Base-by-base conservation (phyloP, 75 land plant genomes). In the Cupressus sempervirens region DNA sequence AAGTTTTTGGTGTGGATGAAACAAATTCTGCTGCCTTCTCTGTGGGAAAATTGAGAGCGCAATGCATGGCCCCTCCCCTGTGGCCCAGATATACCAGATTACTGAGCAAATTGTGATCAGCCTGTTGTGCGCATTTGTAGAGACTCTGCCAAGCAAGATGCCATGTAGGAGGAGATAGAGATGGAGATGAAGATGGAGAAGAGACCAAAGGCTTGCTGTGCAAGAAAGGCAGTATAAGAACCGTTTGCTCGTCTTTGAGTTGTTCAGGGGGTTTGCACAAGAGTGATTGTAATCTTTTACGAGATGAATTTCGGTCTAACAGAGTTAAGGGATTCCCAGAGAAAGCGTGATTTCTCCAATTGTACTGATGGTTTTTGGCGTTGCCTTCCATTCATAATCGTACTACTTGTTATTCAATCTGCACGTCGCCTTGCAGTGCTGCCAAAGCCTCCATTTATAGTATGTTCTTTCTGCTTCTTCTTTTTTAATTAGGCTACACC, bases 81-180 rank as follows among this genome's bases (percentile, higher is more conserved):
- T 87, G 87, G 4, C 97, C 99, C 50, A 97, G 86, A 85, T 95
- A 97, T 32, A 95, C 96, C 85, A 95, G 80, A 26, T 84, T 16
- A 4, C 91, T 91, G 15, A 84, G 62, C 81, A 81, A 85, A 30
- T 79, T 85, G 38, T 53, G 84, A 30, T 46, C 85, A 85, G 85
- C 82, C 0, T 82, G 36, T 41, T 13, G 82, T 88, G 35, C 83
- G 46, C 87, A 88, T 3, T 86, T 86, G 34, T 50, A 75, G 53
- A 92, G 85, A 30, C 88, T 86, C 29, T 91, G 84, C 99, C 99
- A 95, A 1, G 92, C 93, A 82, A 97, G 91, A 34, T 83, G 88
- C 99, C 99, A 97, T 29, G 29, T 45, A 1, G 89, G 89, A 3
- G 45, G 23, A 16, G 3, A 73, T 18, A 54, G 43, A 16, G 16